Evolutionary conservation across 495 filamentous ascomycete species (phyloP), one percentile per base, ranked within the genome.

Genomic region (Neohortaea acidophila): DNA sequence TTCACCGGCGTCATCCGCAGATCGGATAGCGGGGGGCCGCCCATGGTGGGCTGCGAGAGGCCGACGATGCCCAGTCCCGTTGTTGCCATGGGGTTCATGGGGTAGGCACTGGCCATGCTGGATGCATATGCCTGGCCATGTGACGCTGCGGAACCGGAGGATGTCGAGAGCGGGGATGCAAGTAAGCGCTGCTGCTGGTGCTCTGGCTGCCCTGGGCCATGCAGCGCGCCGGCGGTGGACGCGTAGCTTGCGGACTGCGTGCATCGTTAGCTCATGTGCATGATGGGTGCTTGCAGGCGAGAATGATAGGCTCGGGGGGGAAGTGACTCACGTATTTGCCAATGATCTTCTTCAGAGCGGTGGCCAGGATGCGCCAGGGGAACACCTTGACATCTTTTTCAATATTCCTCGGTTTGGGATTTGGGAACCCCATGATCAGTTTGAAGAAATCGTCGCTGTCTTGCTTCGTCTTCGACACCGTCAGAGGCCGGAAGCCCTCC

Each of bases 381-480:
- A 96, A 97, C 4, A 94, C 89, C 59, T 97, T 97, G 49, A 97
- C 83, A 51, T 94, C 86, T 61, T 97, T 97, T 65, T 94, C 89
- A 48, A 97, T 97, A 50, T 94, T 93, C 27, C 89, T 69, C 4
- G 89, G 91, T 63, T 94, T 94, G 2, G 91, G 91, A 18, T 73
- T 77, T 9, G 82, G 81, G 55, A 96, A 94, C n/a, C 73, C 79
- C 91, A 97, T 96, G 59, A 97, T 94, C 44, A 94, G 64, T 61
- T 93, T 93, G 73, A 96, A 96, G 62, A 96, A 94, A 29, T 84
- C 81, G 56, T 94, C 86, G 51, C 79, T 91, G 30, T 96, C 87
- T 1, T 70, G 51, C 60, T 93, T 93, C 38, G 75, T 72, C 55
- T 97, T 97, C 24, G 84, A 92, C 11, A 96, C 82, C 0, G 89